Percentiles rank a stretch among this genome's conserved stretches.
These are phyloP conservation scores for Leccinum variicolor DNA, from an alignment of 768 basidiomycete species.

Conservation along the genomic window DNA sequence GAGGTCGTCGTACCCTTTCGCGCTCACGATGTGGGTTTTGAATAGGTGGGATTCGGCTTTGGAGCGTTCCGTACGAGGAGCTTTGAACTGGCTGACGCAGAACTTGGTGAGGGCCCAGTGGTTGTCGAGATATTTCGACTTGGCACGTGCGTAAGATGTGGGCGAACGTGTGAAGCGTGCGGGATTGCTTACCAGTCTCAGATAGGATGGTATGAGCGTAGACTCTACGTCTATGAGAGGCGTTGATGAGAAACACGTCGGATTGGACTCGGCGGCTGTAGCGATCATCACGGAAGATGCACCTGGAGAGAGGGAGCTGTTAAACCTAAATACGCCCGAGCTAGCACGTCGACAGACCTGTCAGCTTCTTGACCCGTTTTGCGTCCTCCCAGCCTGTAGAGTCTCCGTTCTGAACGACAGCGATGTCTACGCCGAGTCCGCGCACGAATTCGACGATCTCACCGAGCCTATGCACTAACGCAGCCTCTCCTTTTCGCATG, in stretches of 20 bases:
- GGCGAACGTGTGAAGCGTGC: not conserved
- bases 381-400: constrained; percentile 79
- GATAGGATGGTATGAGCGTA: constrained; percentile 67
- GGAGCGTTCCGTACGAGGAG: constrained; percentile 49
- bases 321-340: not conserved
- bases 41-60: constrained; percentile 59
- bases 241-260: constrained; percentile 74
- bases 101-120: constrained; percentile 87
- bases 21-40: constrained; percentile 49
- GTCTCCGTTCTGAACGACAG: constrained; percentile 93
- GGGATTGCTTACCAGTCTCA: constrained; percentile 56
- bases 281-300: constrained; percentile 97
- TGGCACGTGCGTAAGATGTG: constrained; percentile 4
- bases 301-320: constrained; percentile 36
- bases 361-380: constrained; percentile 65
- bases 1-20: constrained; percentile 61
- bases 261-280: constrained; percentile 90
- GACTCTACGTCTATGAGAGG: constrained; percentile 68
- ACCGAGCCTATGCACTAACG: constrained; percentile 70
- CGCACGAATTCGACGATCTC: constrained; percentile 88
- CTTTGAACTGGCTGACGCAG: constrained; percentile 80
- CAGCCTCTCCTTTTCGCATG: constrained; percentile 82
- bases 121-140: constrained; percentile 76
- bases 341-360: constrained; percentile 47
- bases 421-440: constrained; percentile 69